phyloP scores from a whole-genome alignment of 108 stramenopile species.

The Skeletonema menzelii region DNA sequence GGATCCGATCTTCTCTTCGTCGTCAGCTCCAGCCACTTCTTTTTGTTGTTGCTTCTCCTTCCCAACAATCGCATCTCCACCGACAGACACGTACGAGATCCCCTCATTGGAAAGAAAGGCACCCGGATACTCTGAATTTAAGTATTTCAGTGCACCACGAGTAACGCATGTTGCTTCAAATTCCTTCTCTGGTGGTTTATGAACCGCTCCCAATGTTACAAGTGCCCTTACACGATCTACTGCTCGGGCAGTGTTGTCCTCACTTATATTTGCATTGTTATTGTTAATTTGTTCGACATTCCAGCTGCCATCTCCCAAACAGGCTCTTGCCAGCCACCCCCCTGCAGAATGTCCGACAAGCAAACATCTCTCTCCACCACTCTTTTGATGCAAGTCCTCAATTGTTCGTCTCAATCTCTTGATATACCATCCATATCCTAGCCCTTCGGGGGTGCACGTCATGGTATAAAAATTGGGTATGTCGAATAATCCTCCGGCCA shows the following conservation, averaged over 20 bases:
- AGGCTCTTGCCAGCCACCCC: slow-evolving; percentile 91
- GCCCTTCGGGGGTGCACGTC: slow-evolving; percentile 59
- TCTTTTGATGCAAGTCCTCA: slow-evolving; percentile 33
- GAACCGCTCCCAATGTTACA: slow-evolving; percentile 79
- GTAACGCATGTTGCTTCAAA: slow-evolving; percentile 66
- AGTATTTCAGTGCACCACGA: slow-evolving; percentile 70
- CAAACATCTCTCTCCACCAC: slow-evolving; percentile 43
- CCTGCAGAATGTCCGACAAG: slow-evolving; percentile 87
- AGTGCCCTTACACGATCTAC: slow-evolving; percentile 49
- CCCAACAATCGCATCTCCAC: slow-evolving; percentile 70
- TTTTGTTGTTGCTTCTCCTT: slow-evolving; percentile 5
- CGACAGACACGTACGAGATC: slow-evolving; percentile 78
- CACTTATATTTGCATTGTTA: slow-evolving; percentile 6
- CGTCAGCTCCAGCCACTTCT: slow-evolving; percentile 1
- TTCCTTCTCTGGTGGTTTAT: slow-evolving; percentile 55
- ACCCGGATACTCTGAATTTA: slow-evolving; percentile 75
- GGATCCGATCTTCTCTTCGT: slow-evolving; percentile 25
- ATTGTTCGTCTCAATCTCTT: slow-evolving; percentile 59
- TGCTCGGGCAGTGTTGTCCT: slow-evolving; percentile 19
- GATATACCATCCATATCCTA: slow-evolving; percentile 88
- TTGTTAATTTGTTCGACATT: slow-evolving; percentile 24
- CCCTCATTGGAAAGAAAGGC: slow-evolving; percentile 68
- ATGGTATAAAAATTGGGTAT: slow-evolving; percentile 72
- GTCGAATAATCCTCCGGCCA: slow-evolving; percentile 73
- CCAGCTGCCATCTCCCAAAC: slow-evolving; percentile 74